Evolutionary conservation across 2,329 filamentous ascomycete genomes (phyloP).

Genomic region (Ilyonectria mors-panacis): DNA sequence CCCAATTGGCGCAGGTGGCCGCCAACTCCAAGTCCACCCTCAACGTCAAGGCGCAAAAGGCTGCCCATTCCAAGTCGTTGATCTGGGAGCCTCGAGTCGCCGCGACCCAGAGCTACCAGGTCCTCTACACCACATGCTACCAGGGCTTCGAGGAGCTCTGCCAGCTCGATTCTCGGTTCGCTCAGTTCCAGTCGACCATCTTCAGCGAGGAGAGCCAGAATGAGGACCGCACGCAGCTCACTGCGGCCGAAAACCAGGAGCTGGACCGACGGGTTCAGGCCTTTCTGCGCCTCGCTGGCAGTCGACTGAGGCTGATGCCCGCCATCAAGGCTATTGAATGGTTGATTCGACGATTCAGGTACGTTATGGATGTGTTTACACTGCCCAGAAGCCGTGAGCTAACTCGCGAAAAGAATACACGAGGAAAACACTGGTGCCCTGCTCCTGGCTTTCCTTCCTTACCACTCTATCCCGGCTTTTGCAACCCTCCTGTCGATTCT

Average conservation of each 20-base stretch:
- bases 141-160: conserved; percentile 95
- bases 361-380: conserved; percentile 46
- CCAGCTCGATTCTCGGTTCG: conserved; percentile 85
- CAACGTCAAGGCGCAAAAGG: conserved; percentile 93
- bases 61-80: conserved; percentile 92
- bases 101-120: conserved; percentile 90
- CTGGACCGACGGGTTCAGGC: conserved; percentile 83
- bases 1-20: conserved; percentile 94
- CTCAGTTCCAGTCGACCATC: conserved; percentile 80
- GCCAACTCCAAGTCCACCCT: conserved; percentile 91
- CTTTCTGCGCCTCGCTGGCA: conserved; percentile 86
- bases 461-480: conserved; percentile 90
- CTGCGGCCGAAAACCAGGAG: conserved; percentile 83
- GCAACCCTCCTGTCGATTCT: conserved; percentile 89
- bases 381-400: conserved; percentile 1
- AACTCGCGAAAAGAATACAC: conserved; percentile 75
- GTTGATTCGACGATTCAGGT: conserved; percentile 93
- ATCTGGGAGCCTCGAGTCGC: conserved; percentile 92
- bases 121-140: conserved; percentile 86
- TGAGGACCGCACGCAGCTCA: conserved; percentile 90
- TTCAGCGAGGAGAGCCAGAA: conserved; percentile 95
- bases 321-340: conserved; percentile 95
- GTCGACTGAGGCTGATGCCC: conserved; percentile 85
- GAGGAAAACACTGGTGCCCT: conserved; percentile 88
- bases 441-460: conserved; percentile 90